These are phyloP conservation scores for Pleoardoris graminearum DNA, from an alignment of 2,329 filamentous ascomycete species.

Conservation along the genomic window DNA sequence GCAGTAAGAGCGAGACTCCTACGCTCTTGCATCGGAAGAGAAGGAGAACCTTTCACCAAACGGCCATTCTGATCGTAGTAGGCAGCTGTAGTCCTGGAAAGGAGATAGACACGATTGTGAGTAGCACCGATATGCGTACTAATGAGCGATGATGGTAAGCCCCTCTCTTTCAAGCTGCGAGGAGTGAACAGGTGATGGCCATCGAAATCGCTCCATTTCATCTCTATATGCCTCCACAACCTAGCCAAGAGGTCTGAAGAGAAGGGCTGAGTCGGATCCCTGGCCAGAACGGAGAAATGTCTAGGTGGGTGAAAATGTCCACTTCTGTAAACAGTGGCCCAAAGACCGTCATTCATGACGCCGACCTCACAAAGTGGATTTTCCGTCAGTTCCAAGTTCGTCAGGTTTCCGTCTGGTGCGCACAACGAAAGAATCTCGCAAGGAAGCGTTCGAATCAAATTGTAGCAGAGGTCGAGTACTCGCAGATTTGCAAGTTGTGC, in stretches of 20 bases:
- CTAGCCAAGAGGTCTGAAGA: constrained; percentile 1
- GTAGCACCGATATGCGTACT: neutral
- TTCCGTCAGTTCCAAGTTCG: constrained; percentile 16
- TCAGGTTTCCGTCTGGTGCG: constrained; percentile 18
- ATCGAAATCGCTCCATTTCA: neutral
- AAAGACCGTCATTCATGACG: too few relatives aligned
- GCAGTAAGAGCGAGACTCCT: neutral
- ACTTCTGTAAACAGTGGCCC: too few relatives aligned
- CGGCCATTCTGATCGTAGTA: constrained; percentile 28
- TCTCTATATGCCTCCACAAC: neutral
- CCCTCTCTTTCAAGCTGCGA: neutral
- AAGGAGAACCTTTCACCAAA: constrained; percentile 17
- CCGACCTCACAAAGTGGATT: constrained; percentile 22
- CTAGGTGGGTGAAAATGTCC: neutral
- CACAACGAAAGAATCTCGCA: constrained; percentile 30
- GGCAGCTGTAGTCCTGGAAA: constrained; percentile 23
- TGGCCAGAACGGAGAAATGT: neutral
- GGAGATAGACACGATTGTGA: neutral
- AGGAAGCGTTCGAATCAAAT: constrained; percentile 29
- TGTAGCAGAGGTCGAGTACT: constrained; percentile 27
- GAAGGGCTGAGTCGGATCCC: constrained; percentile 7
- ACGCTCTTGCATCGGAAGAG: neutral
- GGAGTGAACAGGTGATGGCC: neutral
- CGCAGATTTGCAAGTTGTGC: constrained; percentile 23
- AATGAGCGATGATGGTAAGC: neutral